Conservation (phyloP, 208 protist species). For the Novymonas esmeraldas region DNA sequence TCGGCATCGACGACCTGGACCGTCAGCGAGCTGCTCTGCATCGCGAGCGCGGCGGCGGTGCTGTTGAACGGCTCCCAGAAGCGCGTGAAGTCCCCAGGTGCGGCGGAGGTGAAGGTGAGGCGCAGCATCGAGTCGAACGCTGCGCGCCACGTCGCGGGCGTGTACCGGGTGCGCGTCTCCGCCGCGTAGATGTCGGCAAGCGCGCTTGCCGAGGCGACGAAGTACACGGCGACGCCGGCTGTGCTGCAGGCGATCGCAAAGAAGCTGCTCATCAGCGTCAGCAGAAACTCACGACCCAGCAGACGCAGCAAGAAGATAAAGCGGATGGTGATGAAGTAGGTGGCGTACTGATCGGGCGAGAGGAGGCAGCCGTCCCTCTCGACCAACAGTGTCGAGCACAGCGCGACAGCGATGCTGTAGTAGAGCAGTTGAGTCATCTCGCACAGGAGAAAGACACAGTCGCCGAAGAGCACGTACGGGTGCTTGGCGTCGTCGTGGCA, state of each 20-base stretch:
- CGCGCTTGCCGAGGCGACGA: conserved; percentile 56
- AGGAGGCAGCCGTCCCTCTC: conserved; percentile 53
- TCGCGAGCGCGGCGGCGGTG: conserved; percentile 29
- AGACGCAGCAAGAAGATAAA: conserved; percentile 69
- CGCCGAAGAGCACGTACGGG: conserved; percentile 44
- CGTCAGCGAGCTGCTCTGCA: conserved; percentile 26
- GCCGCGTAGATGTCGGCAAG: conserved; percentile 52
- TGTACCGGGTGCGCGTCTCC: conserved; percentile 14
- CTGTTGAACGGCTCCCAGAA: conserved; percentile 55
- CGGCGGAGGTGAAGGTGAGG: conserved; percentile 56
- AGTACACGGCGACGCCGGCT: conserved; percentile 49
- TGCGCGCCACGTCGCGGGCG: conserved; percentile 34
- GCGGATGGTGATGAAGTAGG: conserved; percentile 67
- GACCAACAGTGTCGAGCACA: conserved; percentile 54
- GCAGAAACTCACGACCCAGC: conserved; percentile 56
- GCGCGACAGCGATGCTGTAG: conserved; percentile 52
- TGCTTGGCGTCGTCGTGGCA: conserved; percentile 26
- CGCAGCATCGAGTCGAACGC: conserved; percentile 59
- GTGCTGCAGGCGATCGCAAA: conserved; percentile 35
- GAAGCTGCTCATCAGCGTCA: conserved; percentile 37
- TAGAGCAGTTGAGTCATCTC: conserved; percentile 70
- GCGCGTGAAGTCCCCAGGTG: conserved; percentile 24
- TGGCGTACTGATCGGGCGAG: conserved; percentile 48
- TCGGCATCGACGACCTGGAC: conserved; percentile 12
- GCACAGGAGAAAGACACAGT: conserved; percentile 57